Conservation (phyloP, 2,329 filamentous ascomycete genomes). For the Epicoccum nigrum region DNA sequence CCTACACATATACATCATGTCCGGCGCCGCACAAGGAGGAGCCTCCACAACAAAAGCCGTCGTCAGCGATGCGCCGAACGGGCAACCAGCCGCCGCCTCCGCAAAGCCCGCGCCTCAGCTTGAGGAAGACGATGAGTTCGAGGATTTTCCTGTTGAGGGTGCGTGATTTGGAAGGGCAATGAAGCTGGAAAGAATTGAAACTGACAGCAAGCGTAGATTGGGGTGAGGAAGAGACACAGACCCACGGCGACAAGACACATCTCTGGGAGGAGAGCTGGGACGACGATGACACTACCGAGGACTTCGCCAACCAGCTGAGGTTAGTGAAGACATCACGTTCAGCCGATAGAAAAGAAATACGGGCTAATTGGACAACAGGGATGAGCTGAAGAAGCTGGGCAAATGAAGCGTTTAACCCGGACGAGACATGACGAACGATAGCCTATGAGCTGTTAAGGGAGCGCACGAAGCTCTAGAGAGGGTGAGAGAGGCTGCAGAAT, state of each 20-base stretch:
- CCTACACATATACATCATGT: slow-evolving; percentile 50
- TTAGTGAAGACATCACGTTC: slow-evolving; percentile 52
- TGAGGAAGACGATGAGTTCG: slow-evolving; percentile 98
- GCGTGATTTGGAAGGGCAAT: slow-evolving; percentile 19
- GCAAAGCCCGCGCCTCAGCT: slow-evolving; percentile 69
- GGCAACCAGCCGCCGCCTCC: slow-evolving; percentile 26
- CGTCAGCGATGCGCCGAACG: slow-evolving; percentile 20
- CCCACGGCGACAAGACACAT: slow-evolving; percentile 76
- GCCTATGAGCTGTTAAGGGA: not conserved
- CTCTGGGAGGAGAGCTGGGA: slow-evolving; percentile 99
- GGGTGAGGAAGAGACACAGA: slow-evolving; percentile 88
- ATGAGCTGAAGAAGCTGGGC: slow-evolving; percentile 95
- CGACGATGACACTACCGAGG: slow-evolving; percentile 94
- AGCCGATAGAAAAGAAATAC: too few relatives aligned
- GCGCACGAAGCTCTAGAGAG: not conserved
- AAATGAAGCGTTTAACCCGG: slow-evolving; percentile 51
- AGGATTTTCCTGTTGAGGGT: slow-evolving; percentile 98
- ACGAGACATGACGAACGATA: slow-evolving; percentile 10
- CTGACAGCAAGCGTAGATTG: slow-evolving; percentile 65
- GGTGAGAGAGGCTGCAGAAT: not conserved
- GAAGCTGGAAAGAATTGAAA: not conserved
- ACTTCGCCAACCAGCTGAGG: slow-evolving; percentile 95
- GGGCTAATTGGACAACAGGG: slow-evolving; percentile 56
- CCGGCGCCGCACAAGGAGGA: slow-evolving; percentile 51
- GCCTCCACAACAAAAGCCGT: slow-evolving; percentile 50